phyloP scores from a whole-genome alignment of 2,329 filamentous ascomycete species.

The Didymella lethalis region DNA sequence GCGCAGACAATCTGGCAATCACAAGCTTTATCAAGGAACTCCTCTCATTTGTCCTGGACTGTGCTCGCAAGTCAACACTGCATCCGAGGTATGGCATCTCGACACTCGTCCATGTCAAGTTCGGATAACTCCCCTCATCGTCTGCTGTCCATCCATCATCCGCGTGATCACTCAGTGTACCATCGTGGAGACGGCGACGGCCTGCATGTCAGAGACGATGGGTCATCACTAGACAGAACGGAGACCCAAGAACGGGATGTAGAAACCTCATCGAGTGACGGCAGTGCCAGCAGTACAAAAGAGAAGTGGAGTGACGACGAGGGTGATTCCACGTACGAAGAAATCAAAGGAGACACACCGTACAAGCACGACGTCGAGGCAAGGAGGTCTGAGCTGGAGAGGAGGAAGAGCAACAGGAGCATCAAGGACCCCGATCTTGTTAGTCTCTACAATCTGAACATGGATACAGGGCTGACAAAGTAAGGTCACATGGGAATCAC shows the following conservation, averaged over 20 bases:
- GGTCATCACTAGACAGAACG: slow-evolving; percentile 34
- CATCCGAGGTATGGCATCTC: slow-evolving; percentile 13
- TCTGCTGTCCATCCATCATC: slow-evolving; percentile 41
- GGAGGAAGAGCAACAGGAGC: slow-evolving; percentile 36
- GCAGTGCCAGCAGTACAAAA: slow-evolving; percentile 19
- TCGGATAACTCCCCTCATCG: slow-evolving; percentile 38
- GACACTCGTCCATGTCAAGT: slow-evolving; percentile 29
- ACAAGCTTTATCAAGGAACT: background rate
- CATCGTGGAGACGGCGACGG: slow-evolving; percentile 44
- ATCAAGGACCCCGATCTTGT: slow-evolving; percentile 47
- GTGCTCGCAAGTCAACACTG: background rate
- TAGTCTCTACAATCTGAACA: slow-evolving; percentile 1
- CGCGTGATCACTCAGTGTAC: slow-evolving; percentile 48
- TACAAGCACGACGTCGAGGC: slow-evolving; percentile 45
- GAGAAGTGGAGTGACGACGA: slow-evolving; percentile 20
- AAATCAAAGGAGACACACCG: slow-evolving; percentile 40
- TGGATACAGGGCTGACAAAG: slow-evolving; percentile 12
- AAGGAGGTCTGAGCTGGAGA: slow-evolving; percentile 29
- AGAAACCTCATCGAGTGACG: slow-evolving; percentile 17
- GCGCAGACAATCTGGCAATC: background rate
- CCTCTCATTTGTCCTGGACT: background rate
- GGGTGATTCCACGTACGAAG: slow-evolving; percentile 33
- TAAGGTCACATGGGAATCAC: slow-evolving; percentile 56
- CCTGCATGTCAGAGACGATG: slow-evolving; percentile 30
- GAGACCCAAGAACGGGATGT: slow-evolving; percentile 36